phyloP scores from a whole-genome alignment of 306 rosid species.

The Castanea mollissima region DNA sequence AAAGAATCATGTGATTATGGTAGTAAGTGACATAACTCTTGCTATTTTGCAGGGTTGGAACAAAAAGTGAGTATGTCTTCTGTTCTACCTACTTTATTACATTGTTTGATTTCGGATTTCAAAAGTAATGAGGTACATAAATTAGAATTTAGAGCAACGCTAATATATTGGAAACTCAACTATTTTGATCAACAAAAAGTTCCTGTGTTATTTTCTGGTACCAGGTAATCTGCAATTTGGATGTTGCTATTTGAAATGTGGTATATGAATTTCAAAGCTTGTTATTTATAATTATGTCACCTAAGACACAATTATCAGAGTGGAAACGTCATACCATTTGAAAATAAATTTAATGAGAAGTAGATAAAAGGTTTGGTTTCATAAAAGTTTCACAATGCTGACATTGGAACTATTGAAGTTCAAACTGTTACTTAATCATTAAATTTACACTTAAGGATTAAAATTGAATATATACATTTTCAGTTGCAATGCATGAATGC shows the following conservation, averaged over 20 bases:
- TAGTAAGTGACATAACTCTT: conserved; percentile 17
- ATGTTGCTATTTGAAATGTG: not conserved
- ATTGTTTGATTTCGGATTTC: conserved; percentile 13
- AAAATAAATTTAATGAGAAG: not conserved
- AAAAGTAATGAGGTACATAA: conserved; percentile 15
- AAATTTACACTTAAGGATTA: not conserved
- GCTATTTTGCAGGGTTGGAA: conserved; percentile 96
- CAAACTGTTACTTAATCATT: not conserved
- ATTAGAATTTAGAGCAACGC: not conserved
- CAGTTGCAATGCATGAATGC: not conserved
- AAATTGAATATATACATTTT: not conserved
- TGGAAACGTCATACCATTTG: not conserved
- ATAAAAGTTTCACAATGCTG: not conserved
- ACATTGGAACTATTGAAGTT: not conserved
- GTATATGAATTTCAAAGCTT: not conserved
- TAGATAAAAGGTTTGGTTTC: not conserved
- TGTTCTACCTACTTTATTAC: conserved; percentile 24
- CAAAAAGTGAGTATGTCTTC: conserved; percentile 78
- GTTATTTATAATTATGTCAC: not conserved
- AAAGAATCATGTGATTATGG: conserved; percentile 3
- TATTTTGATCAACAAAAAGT: not conserved
- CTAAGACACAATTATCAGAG: not conserved
- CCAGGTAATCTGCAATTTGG: not conserved
- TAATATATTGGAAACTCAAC: not conserved
- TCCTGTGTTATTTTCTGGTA: not conserved